Base-by-base conservation (phyloP, 2,329 filamentous ascomycete genomes). In the Massarina eburnea region DNA sequence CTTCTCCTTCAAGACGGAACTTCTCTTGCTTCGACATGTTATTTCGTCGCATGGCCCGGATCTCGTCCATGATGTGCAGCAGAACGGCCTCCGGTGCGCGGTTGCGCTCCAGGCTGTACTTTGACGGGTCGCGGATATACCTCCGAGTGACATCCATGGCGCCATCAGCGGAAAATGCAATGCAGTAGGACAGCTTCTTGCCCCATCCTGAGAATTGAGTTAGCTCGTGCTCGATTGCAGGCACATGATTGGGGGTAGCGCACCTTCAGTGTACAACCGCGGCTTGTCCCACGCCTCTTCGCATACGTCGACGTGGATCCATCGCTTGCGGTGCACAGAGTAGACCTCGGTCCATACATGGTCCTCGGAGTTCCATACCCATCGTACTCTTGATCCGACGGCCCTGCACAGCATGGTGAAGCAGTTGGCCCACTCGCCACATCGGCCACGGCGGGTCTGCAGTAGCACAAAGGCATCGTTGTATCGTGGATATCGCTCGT, bases 261-360 rank as follows among this genome's bases (percentile, higher is more conserved):
- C 73, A 83, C 81, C 92, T 71, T 96, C 90, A 6, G 90, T 84
- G 72, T 97, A 97, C 8, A 97, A 80, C 36, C 89, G 81, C 40
- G 94, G 94, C 63, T 92, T 91, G 68, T 99, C 94, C 91, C 91
- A 97, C 1, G 89, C 84, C 66, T 92, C 92, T 68, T 97, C 94
- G 64, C 92, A 96, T 26, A 86, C 85, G 69, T 99, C 94, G 33
- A 96, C 91, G 58, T 97, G 92, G n/a, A 97, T 80, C 94, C 94
- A 99, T 67, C 91, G 84, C 69, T 88, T 85, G 64, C 92, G 87
- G 72, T 96, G 91, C 52, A 94, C 89, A 2, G 91, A 96, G 74
- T 96, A 99, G 12, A 97, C 87, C 62, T 97, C 94, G 1, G 91
- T 96, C 94, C 94, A 99, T 20, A 96, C 89, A 64, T 96, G 89